Conservation (phyloP, 169 alveolate genomes). For the Eimeria acervulina region DNA sequence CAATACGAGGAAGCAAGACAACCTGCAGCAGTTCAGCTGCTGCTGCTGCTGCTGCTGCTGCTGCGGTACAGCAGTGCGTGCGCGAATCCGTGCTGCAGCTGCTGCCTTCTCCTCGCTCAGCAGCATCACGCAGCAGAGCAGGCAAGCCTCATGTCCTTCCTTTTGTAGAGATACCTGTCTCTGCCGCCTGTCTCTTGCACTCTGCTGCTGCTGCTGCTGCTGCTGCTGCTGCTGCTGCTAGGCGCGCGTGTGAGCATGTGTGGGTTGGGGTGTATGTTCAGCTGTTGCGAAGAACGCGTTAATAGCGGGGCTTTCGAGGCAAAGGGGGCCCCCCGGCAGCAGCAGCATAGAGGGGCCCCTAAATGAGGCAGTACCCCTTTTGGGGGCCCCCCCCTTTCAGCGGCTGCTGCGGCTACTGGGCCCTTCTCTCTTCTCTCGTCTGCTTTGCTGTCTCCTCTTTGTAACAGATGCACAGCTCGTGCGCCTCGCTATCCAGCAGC, state of each 20-base stretch:
- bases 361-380: not conserved
- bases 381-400: slow-evolving; percentile 46
- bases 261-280: slow-evolving; percentile 31
- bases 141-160: not conserved
- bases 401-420: slow-evolving; percentile 37
- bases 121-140: slow-evolving; percentile 29
- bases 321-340: slow-evolving; percentile 11
- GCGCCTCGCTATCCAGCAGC: not conserved
- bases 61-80: slow-evolving; percentile 11
- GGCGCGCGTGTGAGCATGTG: not conserved
- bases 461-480: not conserved
- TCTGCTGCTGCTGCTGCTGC: slow-evolving; percentile 29
- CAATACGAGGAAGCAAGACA: not conserved
- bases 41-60: slow-evolving; percentile 11
- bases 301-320: not conserved
- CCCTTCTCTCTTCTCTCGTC: not conserved
- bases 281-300: slow-evolving; percentile 44
- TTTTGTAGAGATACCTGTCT: not conserved
- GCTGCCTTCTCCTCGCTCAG: slow-evolving; percentile 34
- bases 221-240: slow-evolving; percentile 35
- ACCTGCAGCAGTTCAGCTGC: not conserved
- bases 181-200: not conserved
- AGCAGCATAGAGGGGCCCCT: slow-evolving; percentile 17
- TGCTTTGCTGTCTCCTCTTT: slow-evolving; percentile 20
- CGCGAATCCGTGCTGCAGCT: slow-evolving; percentile 51